A percentile compares a stretch with the other conserved stretches of the same genome.
Conservation (phyloP, 176 grass and related monocot genomes). For the Zoysia pacifica region DNA sequence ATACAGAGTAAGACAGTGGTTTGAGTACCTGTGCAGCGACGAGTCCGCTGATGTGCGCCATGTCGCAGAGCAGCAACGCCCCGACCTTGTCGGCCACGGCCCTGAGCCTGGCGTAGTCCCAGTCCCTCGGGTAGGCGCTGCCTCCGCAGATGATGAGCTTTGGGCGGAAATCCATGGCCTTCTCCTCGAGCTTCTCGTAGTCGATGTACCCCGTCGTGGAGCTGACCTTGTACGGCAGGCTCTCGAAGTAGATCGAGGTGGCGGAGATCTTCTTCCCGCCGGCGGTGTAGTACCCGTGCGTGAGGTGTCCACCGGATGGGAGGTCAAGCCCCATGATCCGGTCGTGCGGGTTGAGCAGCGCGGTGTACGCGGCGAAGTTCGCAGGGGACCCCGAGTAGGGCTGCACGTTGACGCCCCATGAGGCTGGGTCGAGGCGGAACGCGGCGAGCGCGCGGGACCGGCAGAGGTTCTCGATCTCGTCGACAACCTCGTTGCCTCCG, state of each 20-base stretch:
- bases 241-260: constrained; percentile 98
- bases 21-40: constrained; percentile 80
- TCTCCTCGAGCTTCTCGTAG: constrained; percentile 99
- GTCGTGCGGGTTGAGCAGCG: constrained; percentile 90
- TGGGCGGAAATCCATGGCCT: constrained; percentile 95
- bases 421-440: constrained; percentile 61
- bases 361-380: constrained; percentile 99
- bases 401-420: constrained; percentile 98
- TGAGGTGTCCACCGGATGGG: constrained; percentile 86
- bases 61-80: constrained; percentile 87
- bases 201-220: constrained; percentile 65
- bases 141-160: constrained; percentile 99
- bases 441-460: constrained; percentile 73
- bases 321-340: constrained; percentile 99
- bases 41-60: constrained; percentile 99
- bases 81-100: constrained; percentile 92
- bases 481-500: constrained; percentile 94
- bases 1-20: not conserved
- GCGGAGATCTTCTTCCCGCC: constrained; percentile 97
- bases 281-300: constrained; percentile 93
- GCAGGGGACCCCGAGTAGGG: constrained; percentile 98
- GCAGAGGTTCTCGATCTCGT: constrained; percentile 94
- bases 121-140: constrained; percentile 96
- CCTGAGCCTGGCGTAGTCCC: constrained; percentile 88
- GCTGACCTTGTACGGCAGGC: constrained; percentile 92